Conservation (phyloP, 768 basidiomycete species). For the Tephrocybe rancida region DNA sequence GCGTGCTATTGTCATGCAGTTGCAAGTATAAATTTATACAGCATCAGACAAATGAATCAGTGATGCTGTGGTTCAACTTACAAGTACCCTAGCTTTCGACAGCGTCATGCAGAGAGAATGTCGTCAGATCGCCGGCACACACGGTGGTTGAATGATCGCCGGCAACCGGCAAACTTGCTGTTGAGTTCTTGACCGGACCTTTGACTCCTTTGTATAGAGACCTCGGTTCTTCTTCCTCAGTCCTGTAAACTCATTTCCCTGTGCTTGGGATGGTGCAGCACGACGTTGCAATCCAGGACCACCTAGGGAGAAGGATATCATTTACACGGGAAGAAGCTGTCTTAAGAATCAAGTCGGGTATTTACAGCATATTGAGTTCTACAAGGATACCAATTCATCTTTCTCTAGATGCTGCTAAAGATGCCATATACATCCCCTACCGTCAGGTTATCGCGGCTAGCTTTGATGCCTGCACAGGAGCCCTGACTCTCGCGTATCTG, state of each 20-base stretch:
- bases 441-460: slow-evolving; percentile 60
- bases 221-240: neutral
- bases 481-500: slow-evolving; percentile 55
- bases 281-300: slow-evolving; percentile 16
- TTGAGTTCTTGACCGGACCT: no score
- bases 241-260: neutral
- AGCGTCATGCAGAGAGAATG: no score
- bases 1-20: no score
- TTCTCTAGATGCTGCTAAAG: slow-evolving; percentile 3
- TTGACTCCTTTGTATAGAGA: no score
- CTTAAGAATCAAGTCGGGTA: slow-evolving; percentile 20
- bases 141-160: no score
- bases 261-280: slow-evolving; percentile 4
- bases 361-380: slow-evolving; percentile 1
- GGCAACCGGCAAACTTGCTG: no score
- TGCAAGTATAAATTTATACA: no score
- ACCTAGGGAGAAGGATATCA: slow-evolving; percentile 11
- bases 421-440: slow-evolving; percentile 36
- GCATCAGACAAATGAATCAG: no score
- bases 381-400: neutral
- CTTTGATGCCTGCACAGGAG: slow-evolving; percentile 30
- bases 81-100: no score
- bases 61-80: no score
- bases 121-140: no score
- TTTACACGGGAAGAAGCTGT: slow-evolving; percentile 16